Evolutionary conservation across 306 rosid genomes (phyloP).

Genomic region (Amphicarpaea edgeworthii): DNA sequence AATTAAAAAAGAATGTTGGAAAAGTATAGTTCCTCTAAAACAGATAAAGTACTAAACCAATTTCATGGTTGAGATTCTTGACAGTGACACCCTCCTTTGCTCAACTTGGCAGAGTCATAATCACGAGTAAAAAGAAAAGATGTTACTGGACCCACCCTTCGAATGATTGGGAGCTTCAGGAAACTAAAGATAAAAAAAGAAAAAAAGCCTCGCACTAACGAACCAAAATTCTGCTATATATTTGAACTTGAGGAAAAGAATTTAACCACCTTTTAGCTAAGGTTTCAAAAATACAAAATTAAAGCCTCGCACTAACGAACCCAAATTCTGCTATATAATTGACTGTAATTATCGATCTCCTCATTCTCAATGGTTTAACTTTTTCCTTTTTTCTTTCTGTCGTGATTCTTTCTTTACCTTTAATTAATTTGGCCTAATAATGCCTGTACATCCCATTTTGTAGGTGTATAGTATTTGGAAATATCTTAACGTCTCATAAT

Average conservation of each 20-base stretch:
- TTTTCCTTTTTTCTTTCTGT: background rate
- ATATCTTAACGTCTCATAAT: too few relatives aligned
- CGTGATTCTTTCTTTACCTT: background rate
- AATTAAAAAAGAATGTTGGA: slow-evolving; percentile 44
- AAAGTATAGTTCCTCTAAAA: slow-evolving; percentile 45
- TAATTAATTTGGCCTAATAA: background rate
- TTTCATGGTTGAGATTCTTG: slow-evolving; percentile 56
- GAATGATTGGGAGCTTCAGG: slow-evolving; percentile 43
- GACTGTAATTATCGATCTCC: background rate
- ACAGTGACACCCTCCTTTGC: slow-evolving; percentile 50
- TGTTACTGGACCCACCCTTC: slow-evolving; percentile 53
- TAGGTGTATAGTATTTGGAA: background rate
- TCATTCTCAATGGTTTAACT: slow-evolving; percentile 6
- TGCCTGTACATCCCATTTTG: background rate
- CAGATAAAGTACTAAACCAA: slow-evolving; percentile 46
- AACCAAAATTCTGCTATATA: slow-evolving; percentile 15
- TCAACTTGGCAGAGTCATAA: slow-evolving; percentile 55
- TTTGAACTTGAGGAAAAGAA: slow-evolving; percentile 4
- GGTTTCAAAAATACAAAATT: slow-evolving; percentile 19
- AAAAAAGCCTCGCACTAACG: background rate
- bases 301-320: too few relatives aligned
- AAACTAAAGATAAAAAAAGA: background rate
- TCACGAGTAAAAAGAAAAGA: slow-evolving; percentile 52
- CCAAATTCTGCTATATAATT: too few relatives aligned
- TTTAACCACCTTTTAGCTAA: background rate